Evolutionary conservation across 805 yeast species (phyloP), one percentile per base, ranked within the genome.

Genomic region (Candida odintsovae): DNA sequence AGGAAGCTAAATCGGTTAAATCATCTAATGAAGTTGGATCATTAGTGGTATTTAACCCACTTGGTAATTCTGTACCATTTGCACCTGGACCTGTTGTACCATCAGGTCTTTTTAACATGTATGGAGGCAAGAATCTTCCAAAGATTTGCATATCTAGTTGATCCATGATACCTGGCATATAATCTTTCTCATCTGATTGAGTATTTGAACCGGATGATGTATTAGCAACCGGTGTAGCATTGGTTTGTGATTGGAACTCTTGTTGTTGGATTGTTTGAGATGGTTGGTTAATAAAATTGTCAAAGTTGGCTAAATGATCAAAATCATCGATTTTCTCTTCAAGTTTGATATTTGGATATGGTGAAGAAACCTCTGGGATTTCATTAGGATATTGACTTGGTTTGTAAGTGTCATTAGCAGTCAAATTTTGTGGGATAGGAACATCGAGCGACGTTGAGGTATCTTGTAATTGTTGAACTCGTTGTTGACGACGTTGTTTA

Each of bases 131-230:
- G 52, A 85, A 82, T 36, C 86, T 69, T 1, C 96, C 97, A 69
- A 89, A 89, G 18, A 89, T 74, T 58, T 87, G 90, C 58, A 87
- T 79, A 61, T 89, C 97, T 41, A 89, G 65, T 53, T 83, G 86
- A 62, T 89, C 96, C 72, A 89, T 84, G 38, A 86, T 83, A 5
- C 95, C 94, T 1, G 94, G 88, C 50, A 86, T 73, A 56, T 86
- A 86, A 3, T 42, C 28, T 18, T 57, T 61, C 31, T 47, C 48
- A 36, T 42, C 42, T n/a, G 39, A n/a, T 12, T 19, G 23, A 2
- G 39, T 12, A 8, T 5, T 20, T 33, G 39, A 20, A 16, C 38
- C 47, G n/a, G 47, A 18, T 22, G 40, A 8, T 28, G 36, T 37
- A 42, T 3, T 33, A 4, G 37, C 8, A 7, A 8, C 21, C 3